A percentile compares a stretch with the other conserved stretches of the same genome.
phyloP scores from a whole-genome alignment of 805 yeast genomes.

The Hanseniaspora valbyensis region DNA sequence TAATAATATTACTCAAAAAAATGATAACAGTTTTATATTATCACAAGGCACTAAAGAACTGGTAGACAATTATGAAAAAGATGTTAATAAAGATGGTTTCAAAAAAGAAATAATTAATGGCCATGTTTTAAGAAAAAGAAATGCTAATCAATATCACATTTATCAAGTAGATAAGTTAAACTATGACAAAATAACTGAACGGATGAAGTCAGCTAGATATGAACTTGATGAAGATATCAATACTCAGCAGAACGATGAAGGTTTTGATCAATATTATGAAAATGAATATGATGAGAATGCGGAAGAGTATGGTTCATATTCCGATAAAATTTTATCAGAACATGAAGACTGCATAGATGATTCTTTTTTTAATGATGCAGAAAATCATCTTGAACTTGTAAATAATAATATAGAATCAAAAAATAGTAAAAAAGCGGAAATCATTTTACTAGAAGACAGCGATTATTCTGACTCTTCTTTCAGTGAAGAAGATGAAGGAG shows the following conservation, averaged over 20 bases:
- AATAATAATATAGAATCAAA: too few species aligned
- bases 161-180: conserved; percentile 10
- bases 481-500: too few species aligned
- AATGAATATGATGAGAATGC: background rate
- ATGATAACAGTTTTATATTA: too few species aligned
- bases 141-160: conserved; percentile 7
- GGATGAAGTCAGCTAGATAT: conserved; percentile 7
- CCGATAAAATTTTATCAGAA: background rate
- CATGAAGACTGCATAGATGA: too few species aligned
- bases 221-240: background rate
- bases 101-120: conserved; percentile 6
- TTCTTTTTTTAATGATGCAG: too few species aligned
- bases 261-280: background rate
- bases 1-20: background rate
- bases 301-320: background rate
- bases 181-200: conserved; percentile 12
- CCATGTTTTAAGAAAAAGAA: conserved; percentile 11
- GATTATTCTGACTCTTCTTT: too few species aligned
- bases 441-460: too few species aligned
- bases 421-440: too few species aligned
- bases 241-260: background rate
- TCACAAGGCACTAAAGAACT: too few species aligned
- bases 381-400: too few species aligned
- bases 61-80: too few species aligned
- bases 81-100: background rate